Evolutionary conservation across 2,329 filamentous ascomycete species (phyloP).

Genomic region (Neoarthrinium moseri): DNA sequence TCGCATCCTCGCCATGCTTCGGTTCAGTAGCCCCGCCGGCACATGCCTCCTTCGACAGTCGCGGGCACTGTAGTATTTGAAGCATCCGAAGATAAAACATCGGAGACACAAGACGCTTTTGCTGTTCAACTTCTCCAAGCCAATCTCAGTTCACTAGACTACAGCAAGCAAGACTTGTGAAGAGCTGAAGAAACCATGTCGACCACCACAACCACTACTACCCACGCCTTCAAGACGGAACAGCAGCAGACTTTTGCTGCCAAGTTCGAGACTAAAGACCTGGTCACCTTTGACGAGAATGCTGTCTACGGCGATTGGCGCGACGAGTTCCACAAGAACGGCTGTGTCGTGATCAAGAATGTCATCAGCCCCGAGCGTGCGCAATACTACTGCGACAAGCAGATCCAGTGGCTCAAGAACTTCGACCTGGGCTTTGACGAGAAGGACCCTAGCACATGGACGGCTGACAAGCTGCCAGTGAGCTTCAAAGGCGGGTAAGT

Average conservation of each 20-base stretch:
- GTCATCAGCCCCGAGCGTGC: conserved; percentile 35
- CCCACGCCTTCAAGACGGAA: background rate
- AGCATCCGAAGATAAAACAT: too few relatives aligned
- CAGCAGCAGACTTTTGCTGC: background rate
- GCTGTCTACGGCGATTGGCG: conserved; percentile 38
- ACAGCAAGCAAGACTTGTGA: too few relatives aligned
- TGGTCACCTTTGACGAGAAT: conserved; percentile 19
- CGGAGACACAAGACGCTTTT: too few relatives aligned
- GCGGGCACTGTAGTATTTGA: too few relatives aligned
- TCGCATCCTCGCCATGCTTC: too few relatives aligned
- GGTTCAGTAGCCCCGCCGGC: too few relatives aligned
- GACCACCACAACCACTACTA: conserved; percentile 14
- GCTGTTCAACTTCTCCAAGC: too few relatives aligned
- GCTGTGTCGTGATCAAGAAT: conserved; percentile 38
- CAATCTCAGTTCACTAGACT: too few relatives aligned
- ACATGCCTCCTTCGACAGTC: too few relatives aligned
- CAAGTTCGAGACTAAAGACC: conserved; percentile 22
- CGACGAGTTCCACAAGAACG: conserved; percentile 40
- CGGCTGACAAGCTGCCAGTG: conserved; percentile 38
- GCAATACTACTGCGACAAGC: conserved; percentile 36
- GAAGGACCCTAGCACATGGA: conserved; percentile 38
- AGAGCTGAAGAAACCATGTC: conserved; percentile 1
- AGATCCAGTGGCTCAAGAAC: conserved; percentile 39
- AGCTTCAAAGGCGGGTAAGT: conserved; percentile 33
- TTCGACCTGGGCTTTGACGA: conserved; percentile 39